Conservation (phyloP, 306 rosid genomes). For the Begonia peltatifolia region DNA sequence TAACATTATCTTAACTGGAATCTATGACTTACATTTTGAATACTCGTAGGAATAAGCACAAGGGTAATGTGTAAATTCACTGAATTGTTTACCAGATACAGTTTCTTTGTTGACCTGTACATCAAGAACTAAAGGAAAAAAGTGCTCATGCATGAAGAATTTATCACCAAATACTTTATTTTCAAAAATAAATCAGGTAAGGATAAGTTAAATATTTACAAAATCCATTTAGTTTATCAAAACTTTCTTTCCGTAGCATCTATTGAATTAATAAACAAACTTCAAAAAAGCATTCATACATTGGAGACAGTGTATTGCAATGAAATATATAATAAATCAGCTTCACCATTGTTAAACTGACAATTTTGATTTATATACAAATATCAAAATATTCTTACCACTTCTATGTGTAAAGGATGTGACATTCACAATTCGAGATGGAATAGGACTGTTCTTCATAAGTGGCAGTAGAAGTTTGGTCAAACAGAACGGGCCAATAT, state of each 20-base stretch:
- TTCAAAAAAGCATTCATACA: too few relatives aligned
- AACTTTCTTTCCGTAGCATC: too few relatives aligned
- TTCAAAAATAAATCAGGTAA: not conserved
- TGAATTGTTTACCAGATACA: slow-evolving; percentile 50
- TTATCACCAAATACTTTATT: not conserved
- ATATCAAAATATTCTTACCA: slow-evolving; percentile 25
- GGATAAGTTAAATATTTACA: not conserved
- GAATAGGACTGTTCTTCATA: slow-evolving; percentile 48
- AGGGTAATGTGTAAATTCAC: slow-evolving; percentile 39
- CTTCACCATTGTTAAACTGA: too few relatives aligned
- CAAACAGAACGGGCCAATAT: slow-evolving; percentile 61
- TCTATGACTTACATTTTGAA: slow-evolving; percentile 53
- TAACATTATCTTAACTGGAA: slow-evolving; percentile 5
- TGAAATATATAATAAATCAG: too few relatives aligned
- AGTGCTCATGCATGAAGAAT: not conserved
- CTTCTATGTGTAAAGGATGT: slow-evolving; percentile 74
- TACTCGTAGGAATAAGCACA: slow-evolving; percentile 60
- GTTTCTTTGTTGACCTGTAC: slow-evolving; percentile 47
- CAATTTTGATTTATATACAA: too few relatives aligned
- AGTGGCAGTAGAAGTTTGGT: slow-evolving; percentile 57
- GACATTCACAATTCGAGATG: slow-evolving; percentile 75
- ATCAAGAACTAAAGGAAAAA: slow-evolving; percentile 30
- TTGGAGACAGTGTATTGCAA: too few relatives aligned
- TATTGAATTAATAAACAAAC: too few relatives aligned
- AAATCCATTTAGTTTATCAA: too few relatives aligned